Evolutionary conservation across 129 eudicot genomes (phyloP), one percentile per base, ranked within the genome.

Genomic region (Erigeron canadensis): DNA sequence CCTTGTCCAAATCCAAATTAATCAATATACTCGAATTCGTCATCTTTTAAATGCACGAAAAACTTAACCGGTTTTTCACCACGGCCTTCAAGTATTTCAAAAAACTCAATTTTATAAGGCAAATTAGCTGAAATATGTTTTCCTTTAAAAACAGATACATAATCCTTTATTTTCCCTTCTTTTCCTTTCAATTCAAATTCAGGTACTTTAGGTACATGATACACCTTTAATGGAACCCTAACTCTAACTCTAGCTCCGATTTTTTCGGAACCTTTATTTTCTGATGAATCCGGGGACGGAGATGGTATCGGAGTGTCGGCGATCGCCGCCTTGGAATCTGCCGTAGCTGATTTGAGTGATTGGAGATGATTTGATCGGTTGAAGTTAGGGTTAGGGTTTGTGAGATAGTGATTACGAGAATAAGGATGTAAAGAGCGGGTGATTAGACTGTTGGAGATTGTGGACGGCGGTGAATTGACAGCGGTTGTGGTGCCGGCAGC

Each of bases 191-290:
- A 63, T 1, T 89, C 98, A 10, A 88, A n/a, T 60, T 88, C 96
- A 0, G 96, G 79, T n/a, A 83, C 83, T 71, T 81, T 86, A 7
- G 97, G 94, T 12, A 91, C 61, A 65, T 91, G 97, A 75, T 74
- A 84, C 38, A 91, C 89, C 73, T 86, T 91, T 79, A 91, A 77
- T 6, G 91, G 94, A 17, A 77, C 89, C 46, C 15, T 88, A 63
- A 91, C 94, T 81, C 86, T 80, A 63, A 91, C 87, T 84, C 70
- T 86, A 65, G 96, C 77, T 71, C 97, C 97, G 16, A 86, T 11
- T 68, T 84, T 91, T 0, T 63, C 77, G 72, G 22, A 70, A 23
- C 56, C 70, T 57, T 76, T 73, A 8, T 81, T 83, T 51, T 72
- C 82, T 54, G 42, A 19, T 47, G 15, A 46, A 46, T 79, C 81